Conservation (phyloP, 176 grass and related monocot species). For the Musa troglodytarum region DNA sequence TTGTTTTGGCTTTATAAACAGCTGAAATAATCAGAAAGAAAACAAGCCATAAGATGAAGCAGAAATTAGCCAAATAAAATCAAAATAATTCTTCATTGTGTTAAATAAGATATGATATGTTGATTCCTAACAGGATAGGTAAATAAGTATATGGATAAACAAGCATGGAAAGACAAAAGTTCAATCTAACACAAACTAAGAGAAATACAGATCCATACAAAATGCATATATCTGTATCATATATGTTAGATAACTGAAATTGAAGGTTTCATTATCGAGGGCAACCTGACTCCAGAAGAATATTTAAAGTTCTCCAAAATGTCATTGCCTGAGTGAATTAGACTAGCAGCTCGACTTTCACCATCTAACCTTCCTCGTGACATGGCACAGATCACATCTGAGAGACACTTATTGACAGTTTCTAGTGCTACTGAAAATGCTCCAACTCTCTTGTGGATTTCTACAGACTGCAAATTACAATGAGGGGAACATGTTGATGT, state of each 20-base stretch:
- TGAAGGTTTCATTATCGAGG: slow-evolving; percentile 15
- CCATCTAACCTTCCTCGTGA: slow-evolving; percentile 57
- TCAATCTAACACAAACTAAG: too few species aligned
- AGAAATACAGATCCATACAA: too few species aligned
- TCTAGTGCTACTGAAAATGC: slow-evolving; percentile 89
- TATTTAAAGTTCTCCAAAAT: slow-evolving; percentile 71
- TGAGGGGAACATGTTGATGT: slow-evolving; percentile 14
- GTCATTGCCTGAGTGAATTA: slow-evolving; percentile 83
- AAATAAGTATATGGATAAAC: too few species aligned
- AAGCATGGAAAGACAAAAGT: too few species aligned
- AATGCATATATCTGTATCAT: too few species aligned
- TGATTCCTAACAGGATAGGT: too few species aligned
- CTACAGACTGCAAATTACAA: slow-evolving; percentile 39
- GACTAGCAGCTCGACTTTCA: slow-evolving; percentile 59
- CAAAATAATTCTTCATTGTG: too few species aligned
- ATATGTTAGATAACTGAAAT: neutral
- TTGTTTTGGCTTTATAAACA: too few species aligned
- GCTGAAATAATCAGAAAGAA: too few species aligned
- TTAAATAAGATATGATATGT: too few species aligned
- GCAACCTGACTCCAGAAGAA: slow-evolving; percentile 75
- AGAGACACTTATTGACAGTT: slow-evolving; percentile 93
- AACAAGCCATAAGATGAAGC: too few species aligned
- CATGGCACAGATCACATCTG: slow-evolving; percentile 83
- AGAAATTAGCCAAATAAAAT: too few species aligned
- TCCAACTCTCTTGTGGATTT: slow-evolving; percentile 87